phyloP scores from a whole-genome alignment of 306 rosid genomes.

The Cicer cuneatum region DNA sequence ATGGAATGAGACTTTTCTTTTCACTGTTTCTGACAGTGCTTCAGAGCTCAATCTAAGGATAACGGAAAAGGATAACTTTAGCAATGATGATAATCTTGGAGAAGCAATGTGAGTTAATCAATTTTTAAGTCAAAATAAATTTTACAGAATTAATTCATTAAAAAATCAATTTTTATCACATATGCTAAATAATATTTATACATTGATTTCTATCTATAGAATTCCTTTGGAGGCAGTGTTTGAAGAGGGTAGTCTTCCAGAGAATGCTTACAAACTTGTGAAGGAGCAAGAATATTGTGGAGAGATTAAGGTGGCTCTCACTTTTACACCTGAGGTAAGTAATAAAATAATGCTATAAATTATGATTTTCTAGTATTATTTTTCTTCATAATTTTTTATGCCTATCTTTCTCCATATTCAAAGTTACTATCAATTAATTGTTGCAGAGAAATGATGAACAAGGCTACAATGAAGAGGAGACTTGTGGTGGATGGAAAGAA shows the following conservation, averaged over 20 bases:
- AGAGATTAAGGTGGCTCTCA: conserved; percentile 58
- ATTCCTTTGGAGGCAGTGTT: conserved; percentile 50
- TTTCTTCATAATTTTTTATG: conserved; percentile 34
- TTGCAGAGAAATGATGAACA: conserved; percentile 42
- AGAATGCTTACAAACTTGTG: conserved; percentile 51
- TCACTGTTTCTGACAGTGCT: conserved; percentile 50
- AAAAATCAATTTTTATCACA: too few species aligned
- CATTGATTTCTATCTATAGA: conserved; percentile 32
- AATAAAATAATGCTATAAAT: neutral
- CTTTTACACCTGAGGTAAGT: conserved; percentile 52
- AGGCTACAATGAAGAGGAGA: conserved; percentile 4
- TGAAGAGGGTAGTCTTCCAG: conserved; percentile 47
- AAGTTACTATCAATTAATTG: conserved; percentile 1
- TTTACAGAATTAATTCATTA: too few species aligned
- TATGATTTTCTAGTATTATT: neutral
- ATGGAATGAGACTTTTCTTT: conserved; percentile 60
- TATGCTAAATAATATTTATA: neutral
- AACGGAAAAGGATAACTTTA: conserved; percentile 53
- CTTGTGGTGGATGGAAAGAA: conserved; percentile 48
- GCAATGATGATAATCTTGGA: conserved; percentile 50
- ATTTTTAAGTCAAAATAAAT: too few species aligned
- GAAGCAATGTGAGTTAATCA: conserved; percentile 49
- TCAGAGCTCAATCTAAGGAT: conserved; percentile 48
- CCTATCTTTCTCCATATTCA: neutral
- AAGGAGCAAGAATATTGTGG: conserved; percentile 52